phyloP scores from a whole-genome alignment of 805 yeast species.

The Ogataea paraovalis region DNA sequence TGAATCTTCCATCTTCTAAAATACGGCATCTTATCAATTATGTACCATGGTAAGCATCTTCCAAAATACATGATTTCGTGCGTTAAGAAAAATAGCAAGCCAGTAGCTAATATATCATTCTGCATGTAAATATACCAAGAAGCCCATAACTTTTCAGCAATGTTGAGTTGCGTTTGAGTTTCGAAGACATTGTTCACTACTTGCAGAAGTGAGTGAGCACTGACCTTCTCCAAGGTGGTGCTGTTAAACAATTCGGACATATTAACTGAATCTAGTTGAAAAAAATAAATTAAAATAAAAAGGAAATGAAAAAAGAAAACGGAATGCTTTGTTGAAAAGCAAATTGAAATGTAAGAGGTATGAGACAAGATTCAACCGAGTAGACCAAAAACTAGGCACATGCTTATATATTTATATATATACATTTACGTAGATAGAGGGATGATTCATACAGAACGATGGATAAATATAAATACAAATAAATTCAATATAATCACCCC shows the following conservation, averaged over 20 bases:
- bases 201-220: slow-evolving; percentile 28
- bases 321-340: neutral
- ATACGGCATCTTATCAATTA: slow-evolving; percentile 49
- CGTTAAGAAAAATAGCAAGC: slow-evolving; percentile 48
- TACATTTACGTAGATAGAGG: too few species aligned
- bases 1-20: slow-evolving; percentile 53
- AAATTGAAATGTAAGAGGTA: neutral
- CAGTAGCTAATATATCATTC: slow-evolving; percentile 56
- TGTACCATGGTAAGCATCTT: slow-evolving; percentile 55
- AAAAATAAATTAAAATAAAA: neutral
- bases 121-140: slow-evolving; percentile 51
- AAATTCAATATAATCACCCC: too few species aligned
- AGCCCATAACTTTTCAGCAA: slow-evolving; percentile 49
- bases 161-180: slow-evolving; percentile 39
- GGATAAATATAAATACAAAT: too few species aligned
- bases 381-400: neutral
- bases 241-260: slow-evolving; percentile 33
- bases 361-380: too few species aligned
- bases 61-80: slow-evolving; percentile 59
- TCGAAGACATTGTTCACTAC: slow-evolving; percentile 35
- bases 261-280: neutral
- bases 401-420: too few species aligned
- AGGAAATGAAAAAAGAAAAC: neutral
- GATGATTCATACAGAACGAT: neutral
- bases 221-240: slow-evolving; percentile 23